Evolutionary conservation across 768 basidiomycete species (phyloP), one percentile per base, ranked within the genome.

Genomic region (Lactarius evosmus): DNA sequence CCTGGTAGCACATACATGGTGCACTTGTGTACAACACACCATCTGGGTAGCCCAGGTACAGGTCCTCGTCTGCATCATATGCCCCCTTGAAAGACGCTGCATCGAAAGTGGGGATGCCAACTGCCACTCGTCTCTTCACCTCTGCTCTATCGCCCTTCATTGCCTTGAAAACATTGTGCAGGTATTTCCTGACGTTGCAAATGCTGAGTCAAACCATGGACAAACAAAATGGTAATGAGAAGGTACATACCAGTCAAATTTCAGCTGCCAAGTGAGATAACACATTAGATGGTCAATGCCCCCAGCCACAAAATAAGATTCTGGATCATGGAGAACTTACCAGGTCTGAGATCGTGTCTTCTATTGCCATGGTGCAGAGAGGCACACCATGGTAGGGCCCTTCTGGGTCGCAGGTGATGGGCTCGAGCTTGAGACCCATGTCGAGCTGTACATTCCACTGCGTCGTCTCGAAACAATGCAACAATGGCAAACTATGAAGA

Each of bases 301-400:
- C n/a, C n/a, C n/a, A n/a, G n/a, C n/a, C n/a, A n/a, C n/a, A n/a
- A 40, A 22, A 41, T 14, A 44, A n/a, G 14, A 50, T 40, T n/a
- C 7, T 32, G 11, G 32, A 30, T 30, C 33, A 25, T 17, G 65
- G 41, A 34, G 8, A 12, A 77, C 87, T 58, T 74, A 86, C 89
- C 75, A 92, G 69, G 70, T 93, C 90, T 16, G 78, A 75, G 58
- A 89, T 85, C 4, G 89, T 87, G 68, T 88, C 86, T 40, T 81
- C 71, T 3, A 91, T 79, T 0, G 84, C 85, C 4, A 89, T 78
- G 17, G 81, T 73, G 25, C 73, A 76, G 33, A 87, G 71, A 1
- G 91, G 91, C 0, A 88, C 88, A 72, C 77, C 82, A 4, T 54
- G 53, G 38, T 67, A 44, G 19, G 52, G 34, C 29, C 64, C 19